These are phyloP conservation scores for Fusarium sp. DNA, from an alignment of 2,329 filamentous ascomycete species.

Conservation along the genomic window DNA sequence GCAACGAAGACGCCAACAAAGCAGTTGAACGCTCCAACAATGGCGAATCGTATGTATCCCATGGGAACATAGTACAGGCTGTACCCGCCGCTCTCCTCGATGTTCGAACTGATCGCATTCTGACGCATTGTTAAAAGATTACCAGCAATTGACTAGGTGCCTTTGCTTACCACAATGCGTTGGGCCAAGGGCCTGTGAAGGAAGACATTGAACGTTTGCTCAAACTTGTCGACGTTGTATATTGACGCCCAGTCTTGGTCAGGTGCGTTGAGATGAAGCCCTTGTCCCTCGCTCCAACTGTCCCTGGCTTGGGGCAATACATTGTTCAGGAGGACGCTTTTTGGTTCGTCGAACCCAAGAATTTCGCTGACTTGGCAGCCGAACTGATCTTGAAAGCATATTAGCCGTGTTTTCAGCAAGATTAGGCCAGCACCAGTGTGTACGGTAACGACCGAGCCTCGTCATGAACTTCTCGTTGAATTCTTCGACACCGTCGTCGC, in stretches of 20 bases:
- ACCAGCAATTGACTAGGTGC: too few species aligned
- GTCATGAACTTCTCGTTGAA: slow-evolving; percentile 9
- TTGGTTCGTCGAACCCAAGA: slow-evolving; percentile 16
- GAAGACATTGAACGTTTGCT: not conserved
- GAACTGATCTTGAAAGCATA: slow-evolving; percentile 12
- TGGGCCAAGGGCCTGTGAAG: slow-evolving; percentile 3
- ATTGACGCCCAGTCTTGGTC: slow-evolving; percentile 21
- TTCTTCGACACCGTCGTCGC: slow-evolving; percentile 14
- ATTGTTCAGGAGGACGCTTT: not conserved
- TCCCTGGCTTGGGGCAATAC: not conserved
- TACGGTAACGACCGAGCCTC: slow-evolving; percentile 26
- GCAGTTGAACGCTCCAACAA: slow-evolving; percentile 19
- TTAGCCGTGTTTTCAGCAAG: not conserved
- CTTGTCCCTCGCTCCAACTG: slow-evolving; percentile 18
- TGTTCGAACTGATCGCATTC: slow-evolving; percentile 1
- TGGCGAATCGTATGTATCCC: not conserved
- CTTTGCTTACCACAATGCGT: slow-evolving; percentile 16
- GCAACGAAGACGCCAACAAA: slow-evolving; percentile 17
- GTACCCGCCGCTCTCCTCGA: not conserved
- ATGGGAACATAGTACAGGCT: not conserved
- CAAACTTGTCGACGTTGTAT: slow-evolving; percentile 8
- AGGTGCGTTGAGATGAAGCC: slow-evolving; percentile 7
- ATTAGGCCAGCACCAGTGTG: not conserved
- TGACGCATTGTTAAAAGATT: slow-evolving; percentile 1
- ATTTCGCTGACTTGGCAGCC: slow-evolving; percentile 12